Base-by-base conservation (phyloP, 768 basidiomycete genomes). In the Albatrellus ellisii region DNA sequence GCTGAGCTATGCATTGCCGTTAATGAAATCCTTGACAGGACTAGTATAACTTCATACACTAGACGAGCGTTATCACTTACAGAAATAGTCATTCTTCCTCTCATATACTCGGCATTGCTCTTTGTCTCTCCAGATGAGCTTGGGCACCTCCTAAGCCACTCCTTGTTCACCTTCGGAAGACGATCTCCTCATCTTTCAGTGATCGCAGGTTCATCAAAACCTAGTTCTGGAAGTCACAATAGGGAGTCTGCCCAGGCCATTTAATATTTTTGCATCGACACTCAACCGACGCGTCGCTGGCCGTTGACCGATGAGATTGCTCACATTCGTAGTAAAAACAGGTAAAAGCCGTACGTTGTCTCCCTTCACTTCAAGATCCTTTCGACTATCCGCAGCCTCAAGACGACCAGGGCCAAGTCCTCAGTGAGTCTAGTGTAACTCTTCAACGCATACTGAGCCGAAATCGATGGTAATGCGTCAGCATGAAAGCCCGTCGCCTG, bases 161-260 rank as follows among this genome's bases (percentile, higher is more conserved):
- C 38, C 24, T 39, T 26, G 24, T 6, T 5, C 22, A 39, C 35
- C 17, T 15, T 18, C 35, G 35, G 35, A 36, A 36, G 20, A 36
- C 35, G n/a, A 36, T 12, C 3, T 21, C 20, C 20, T 36, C 35
- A 12, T 21, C 35, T 22, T 36, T 36, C 17, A 36, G 21, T 22
- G 25, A 3, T 12, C 25, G 35, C 35, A 36, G 35, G 6, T 21
- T 22, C 20, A 22, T 22, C 20, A 36, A 3, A 12, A 36, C 20
- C 35, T 22, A 36, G 35, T 36, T 36, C 35, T 36, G 35, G 35
- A 18, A 36, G 35, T 36, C 35, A 18, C 35, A 36, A 22, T 36
- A 21, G 35, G 6, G 21, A 14, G 20, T 17, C 35, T 20, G 35
- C 17, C 20, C 11, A 8, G 25, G 35, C 35, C 35, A 36, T 14